Base-by-base conservation (phyloP, 2,329 filamentous ascomycete species). In the Rachicladosporium sp. region DNA sequence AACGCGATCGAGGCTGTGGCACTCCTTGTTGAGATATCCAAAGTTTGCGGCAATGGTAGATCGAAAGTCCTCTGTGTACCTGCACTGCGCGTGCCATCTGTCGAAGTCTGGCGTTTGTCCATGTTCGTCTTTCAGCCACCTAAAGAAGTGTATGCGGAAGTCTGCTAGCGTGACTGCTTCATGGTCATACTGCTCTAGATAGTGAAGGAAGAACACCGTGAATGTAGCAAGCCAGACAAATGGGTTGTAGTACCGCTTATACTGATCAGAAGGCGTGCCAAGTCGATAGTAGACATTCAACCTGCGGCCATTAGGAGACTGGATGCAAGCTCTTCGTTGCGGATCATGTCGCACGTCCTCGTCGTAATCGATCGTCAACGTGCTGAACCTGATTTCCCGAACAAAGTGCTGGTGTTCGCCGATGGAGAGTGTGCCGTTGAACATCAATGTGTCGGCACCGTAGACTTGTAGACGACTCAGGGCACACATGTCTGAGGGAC, bases 161-260 rank as follows among this genome's bases (percentile, higher is more conserved):
- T 76, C 60, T 3, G 61, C 39, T 0, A 87, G 62, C 0, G 60
- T 57, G 1, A 81, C 68, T 23, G 6, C 21, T 23, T 23, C 21
- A 9, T 12, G 8, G 4, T 37, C 9, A 7, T 54, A 48, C 2
- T 46, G 39, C 3, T 54, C 37, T 35, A 82, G 63, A 47, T 72
- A 91, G 45, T 87, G 80, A 1, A 87, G 67, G 15, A 82, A 70
- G 50, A 86, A 76, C 52, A 88, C 89, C 0, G 73, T 68, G 1
- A 91, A 62, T 38, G 80, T 70, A 0, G 76, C 79, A 1, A 88
- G 58, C 82, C 82, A 91, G 0, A 78, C 43, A 45, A 86, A 89
- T 0, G 74, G 68, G 0, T 60, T 36, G 43, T 78, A 71, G 49
- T 79, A 87, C 2, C 74, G 61, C 8, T 44, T 46, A 50, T 91